Evolutionary conservation across 192 early-diverging fungal species (phyloP).

Genomic region (Geosiphon pyriformis): DNA sequence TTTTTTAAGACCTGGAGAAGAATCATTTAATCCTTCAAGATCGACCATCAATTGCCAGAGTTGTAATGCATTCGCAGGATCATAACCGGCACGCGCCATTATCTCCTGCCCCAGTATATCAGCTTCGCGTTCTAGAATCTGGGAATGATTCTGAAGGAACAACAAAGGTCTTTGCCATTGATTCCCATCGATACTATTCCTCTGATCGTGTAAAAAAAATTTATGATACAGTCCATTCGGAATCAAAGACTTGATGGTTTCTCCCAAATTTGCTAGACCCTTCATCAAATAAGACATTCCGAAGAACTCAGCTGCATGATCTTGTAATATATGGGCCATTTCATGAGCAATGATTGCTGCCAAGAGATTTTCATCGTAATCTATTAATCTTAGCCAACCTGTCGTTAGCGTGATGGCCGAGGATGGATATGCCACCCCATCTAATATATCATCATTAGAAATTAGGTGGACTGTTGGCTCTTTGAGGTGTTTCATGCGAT

Average conservation of each 20-base stretch:
- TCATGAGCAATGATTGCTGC: slow-evolving; percentile 54
- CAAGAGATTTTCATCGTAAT: slow-evolving; percentile 41
- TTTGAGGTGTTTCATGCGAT: background rate
- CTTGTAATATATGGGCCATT: slow-evolving; percentile 50
- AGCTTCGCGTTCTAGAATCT: slow-evolving; percentile 40
- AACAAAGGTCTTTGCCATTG: slow-evolving; percentile 24
- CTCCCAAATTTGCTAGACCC: slow-evolving; percentile 29
- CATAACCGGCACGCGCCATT: slow-evolving; percentile 52
- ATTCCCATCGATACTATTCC: slow-evolving; percentile 21
- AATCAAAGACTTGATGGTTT: no score
- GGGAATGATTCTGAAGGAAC: slow-evolving; percentile 33
- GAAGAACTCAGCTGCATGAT: slow-evolving; percentile 53
- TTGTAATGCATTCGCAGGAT: slow-evolving; percentile 43
- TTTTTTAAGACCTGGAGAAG: no score
- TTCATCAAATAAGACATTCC: slow-evolving; percentile 44
- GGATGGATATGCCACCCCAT: slow-evolving; percentile 15
- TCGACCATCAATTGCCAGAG: slow-evolving; percentile 49
- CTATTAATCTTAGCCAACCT: slow-evolving; percentile 24
- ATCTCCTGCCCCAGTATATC: slow-evolving; percentile 47
- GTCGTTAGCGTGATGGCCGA: slow-evolving; percentile 17
- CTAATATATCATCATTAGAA: slow-evolving; percentile 13
- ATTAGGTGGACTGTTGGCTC: slow-evolving; percentile 5
- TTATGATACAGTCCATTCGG: no score
- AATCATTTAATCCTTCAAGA: background rate
- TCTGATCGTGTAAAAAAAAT: no score